Evolutionary conservation across 495 filamentous ascomycete species (phyloP), one percentile per base, ranked within the genome.

Genomic region (Filosporella fistucella): DNA sequence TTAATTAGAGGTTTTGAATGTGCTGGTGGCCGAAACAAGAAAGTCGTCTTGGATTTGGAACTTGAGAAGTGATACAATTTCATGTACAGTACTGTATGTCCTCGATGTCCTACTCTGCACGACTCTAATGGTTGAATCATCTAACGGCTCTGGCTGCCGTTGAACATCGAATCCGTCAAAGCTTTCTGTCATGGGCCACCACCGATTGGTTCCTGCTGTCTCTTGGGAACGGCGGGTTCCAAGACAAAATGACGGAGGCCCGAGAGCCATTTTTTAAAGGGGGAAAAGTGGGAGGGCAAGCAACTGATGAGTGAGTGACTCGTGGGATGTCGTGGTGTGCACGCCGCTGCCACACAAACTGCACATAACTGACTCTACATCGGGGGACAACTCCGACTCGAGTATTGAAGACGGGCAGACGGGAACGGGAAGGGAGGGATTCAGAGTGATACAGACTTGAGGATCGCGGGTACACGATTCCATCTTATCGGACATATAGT

Each of bases 101-200:
- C n/a, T n/a, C n/a, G n/a, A n/a, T n/a, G n/a, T n/a, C n/a, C n/a
- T n/a, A n/a, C n/a, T n/a, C n/a, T n/a, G n/a, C n/a, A n/a, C n/a
- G n/a, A n/a, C n/a, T n/a, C n/a, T n/a, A n/a, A n/a, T n/a, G n/a
- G n/a, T n/a, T n/a, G n/a, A n/a, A n/a, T n/a, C n/a, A n/a, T n/a
- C n/a, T n/a, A 38, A 45, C 42, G 42, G 42, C 42, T 45, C 14
- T 24, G 21, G 42, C 42, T 45, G 42, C 42, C 42, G 20, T 45
- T 45, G 28, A 13, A 33, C 14, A 17, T 36, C 42, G 25, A 30
- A n/a, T 17, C n/a, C n/a, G 35, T 38, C 26, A 23, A 29, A 34
- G 42, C 28, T 33, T 11, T 26, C 32, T 8, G 41, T 18, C 41
- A 12, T 45, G 42, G 42, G 13, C 22, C 24, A 18, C 20, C 16